Conservation (phyloP, 495 filamentous ascomycete species). For the Geopyxis carbonaria region DNA sequence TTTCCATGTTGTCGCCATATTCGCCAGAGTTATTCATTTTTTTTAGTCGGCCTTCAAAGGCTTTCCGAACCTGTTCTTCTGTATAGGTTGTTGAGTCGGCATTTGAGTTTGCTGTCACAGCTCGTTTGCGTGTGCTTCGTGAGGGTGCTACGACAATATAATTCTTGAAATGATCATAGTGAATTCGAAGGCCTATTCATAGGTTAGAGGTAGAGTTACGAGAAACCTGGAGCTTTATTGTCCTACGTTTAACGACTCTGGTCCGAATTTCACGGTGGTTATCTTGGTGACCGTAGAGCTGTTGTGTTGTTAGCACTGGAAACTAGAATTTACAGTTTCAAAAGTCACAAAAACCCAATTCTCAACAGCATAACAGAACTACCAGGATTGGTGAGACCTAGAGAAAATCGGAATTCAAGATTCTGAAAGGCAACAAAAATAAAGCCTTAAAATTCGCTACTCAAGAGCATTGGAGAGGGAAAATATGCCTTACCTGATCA, state of each 20-base stretch:
- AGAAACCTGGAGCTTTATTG: background rate
- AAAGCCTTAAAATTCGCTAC: background rate
- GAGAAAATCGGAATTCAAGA: constrained; percentile 2
- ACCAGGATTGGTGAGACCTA: background rate
- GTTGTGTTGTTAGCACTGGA: background rate
- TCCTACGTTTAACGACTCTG: constrained; percentile 35
- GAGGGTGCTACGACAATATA: constrained; percentile 43
- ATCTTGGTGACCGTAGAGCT: constrained; percentile 44
- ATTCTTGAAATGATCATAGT: constrained; percentile 46
- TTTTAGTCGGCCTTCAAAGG: constrained; percentile 44
- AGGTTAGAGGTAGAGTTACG: background rate
- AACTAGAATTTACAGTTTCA: background rate
- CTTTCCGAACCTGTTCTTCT: constrained; percentile 40
- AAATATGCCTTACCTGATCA: constrained; percentile 36
- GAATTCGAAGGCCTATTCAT: constrained; percentile 35
- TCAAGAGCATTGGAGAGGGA: no score
- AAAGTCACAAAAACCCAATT: background rate
- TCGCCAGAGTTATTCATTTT: constrained; percentile 44
- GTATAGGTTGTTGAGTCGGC: constrained; percentile 28
- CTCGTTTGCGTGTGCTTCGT: constrained; percentile 30
- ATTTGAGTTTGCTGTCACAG: constrained; percentile 31
- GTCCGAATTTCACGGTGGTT: constrained; percentile 42
- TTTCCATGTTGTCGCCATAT: constrained; percentile 57
- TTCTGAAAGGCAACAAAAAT: background rate
- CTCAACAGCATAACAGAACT: background rate